Evolutionary conservation across 192 early-diverging fungal genomes (phyloP).

Genomic region (Coemansia sp.): DNA sequence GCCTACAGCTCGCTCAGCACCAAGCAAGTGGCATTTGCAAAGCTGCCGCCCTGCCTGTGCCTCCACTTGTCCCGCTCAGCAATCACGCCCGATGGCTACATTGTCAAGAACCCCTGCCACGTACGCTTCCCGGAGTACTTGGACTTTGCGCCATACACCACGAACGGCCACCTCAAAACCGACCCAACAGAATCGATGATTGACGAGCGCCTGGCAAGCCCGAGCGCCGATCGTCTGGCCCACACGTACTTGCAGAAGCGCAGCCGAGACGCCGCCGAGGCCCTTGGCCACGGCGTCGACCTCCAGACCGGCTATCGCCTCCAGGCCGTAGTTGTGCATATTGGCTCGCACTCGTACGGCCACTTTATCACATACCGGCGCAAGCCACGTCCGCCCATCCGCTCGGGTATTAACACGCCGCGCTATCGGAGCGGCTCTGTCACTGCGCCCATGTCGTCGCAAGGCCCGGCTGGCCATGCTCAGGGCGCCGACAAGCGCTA

Average conservation of each 20-base stretch:
- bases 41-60: constrained; percentile 75
- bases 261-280: constrained; percentile 38
- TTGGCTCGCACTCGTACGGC: constrained; percentile 87
- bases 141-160: constrained; percentile 73
- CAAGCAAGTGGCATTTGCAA: constrained; percentile 83
- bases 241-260: constrained; percentile 14
- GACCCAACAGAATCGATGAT: constrained; percentile 62
- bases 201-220: constrained; percentile 10
- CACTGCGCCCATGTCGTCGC: neutral
- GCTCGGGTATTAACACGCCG: constrained; percentile 53
- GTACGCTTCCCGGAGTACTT: constrained; percentile 81
- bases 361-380: constrained; percentile 95
- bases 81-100: constrained; percentile 69
- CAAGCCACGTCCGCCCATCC: constrained; percentile 36
- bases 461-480: neutral
- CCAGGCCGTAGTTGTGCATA: constrained; percentile 86
- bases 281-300: constrained; percentile 27
- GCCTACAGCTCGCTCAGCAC: constrained; percentile 58
- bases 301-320: constrained; percentile 69
- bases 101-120: constrained; percentile 81
- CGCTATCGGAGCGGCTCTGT: constrained; percentile 41
- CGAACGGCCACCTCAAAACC: constrained; percentile 60
- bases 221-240: neutral
- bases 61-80: constrained; percentile 86
- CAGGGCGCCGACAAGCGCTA: constrained; percentile 26